A percentile compares a stretch with the other conserved stretches of the same genome.
phyloP scores from a whole-genome alignment of 116 monocot species.

The Papilionanthe hybrid region DNA sequence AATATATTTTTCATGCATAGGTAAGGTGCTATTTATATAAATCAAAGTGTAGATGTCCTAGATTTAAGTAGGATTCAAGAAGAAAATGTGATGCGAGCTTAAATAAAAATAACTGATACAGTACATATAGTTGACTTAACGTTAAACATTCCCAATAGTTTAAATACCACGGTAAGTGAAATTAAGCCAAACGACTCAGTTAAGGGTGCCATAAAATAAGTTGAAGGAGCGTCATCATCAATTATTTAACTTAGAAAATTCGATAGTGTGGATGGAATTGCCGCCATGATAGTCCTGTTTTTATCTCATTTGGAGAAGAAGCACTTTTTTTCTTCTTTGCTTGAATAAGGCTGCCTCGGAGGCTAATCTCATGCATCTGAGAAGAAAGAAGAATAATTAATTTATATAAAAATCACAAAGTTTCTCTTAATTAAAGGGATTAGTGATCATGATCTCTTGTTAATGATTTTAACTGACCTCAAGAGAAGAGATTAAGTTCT shows the following conservation, averaged over 20 bases:
- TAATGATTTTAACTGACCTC: slow-evolving; percentile 24
- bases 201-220: background rate
- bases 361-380: slow-evolving; percentile 44
- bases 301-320: background rate
- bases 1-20: too few relatives aligned
- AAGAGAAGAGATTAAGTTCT: slow-evolving; percentile 15
- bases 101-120: too few relatives aligned
- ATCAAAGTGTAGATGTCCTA: too few relatives aligned
- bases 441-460: background rate
- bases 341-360: slow-evolving; percentile 36
- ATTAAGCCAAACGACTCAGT: background rate
- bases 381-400: background rate
- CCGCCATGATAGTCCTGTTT: background rate
- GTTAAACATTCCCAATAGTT: too few relatives aligned
- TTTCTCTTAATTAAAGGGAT: background rate
- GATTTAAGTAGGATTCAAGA: too few relatives aligned
- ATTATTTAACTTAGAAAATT: background rate
- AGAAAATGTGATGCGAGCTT: too few relatives aligned
- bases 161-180: too few relatives aligned
- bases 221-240: too few relatives aligned
- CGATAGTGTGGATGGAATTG: background rate
- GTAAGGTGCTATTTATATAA: too few relatives aligned
- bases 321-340: slow-evolving; percentile 13
- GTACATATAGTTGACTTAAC: too few relatives aligned
- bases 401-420: background rate